These are phyloP conservation scores for Teratosphaeria viscida DNA, from an alignment of 2,329 filamentous ascomycete genomes.

Conservation along the genomic window DNA sequence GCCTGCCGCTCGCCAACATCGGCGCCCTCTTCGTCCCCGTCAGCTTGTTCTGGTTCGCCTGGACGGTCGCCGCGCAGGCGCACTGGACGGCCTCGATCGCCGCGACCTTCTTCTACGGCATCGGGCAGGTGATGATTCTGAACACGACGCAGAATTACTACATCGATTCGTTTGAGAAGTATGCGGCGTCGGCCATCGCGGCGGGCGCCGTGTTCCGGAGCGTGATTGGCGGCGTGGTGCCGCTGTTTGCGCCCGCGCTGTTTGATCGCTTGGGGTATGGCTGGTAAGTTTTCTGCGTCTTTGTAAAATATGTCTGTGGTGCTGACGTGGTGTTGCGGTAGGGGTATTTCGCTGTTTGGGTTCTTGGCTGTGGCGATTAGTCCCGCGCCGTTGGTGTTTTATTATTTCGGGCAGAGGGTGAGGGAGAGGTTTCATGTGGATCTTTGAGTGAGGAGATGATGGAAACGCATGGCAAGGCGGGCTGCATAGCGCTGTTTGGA, in stretches of 20 bases:
- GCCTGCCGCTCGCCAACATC: slow-evolving; percentile 37
- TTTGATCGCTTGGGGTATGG: slow-evolving; percentile 38
- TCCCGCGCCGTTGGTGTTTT: slow-evolving; percentile 42
- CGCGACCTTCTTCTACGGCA: slow-evolving; percentile 39
- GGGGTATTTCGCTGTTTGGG: slow-evolving; percentile 34
- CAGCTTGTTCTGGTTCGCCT: slow-evolving; percentile 35
- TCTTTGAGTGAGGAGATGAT: background rate
- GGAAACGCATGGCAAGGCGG: too few species aligned
- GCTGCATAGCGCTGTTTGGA: background rate
- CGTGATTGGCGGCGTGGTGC: slow-evolving; percentile 38
- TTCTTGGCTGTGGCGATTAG: slow-evolving; percentile 37
- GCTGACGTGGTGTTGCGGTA: slow-evolving; percentile 14
- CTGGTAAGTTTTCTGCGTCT: slow-evolving; percentile 21
- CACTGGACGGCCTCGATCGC: slow-evolving; percentile 34
- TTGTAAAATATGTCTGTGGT: background rate
- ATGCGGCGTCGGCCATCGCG: slow-evolving; percentile 41
- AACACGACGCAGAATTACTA: slow-evolving; percentile 47
- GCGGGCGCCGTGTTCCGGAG: slow-evolving; percentile 39
- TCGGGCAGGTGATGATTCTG: slow-evolving; percentile 44
- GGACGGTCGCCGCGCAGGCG: slow-evolving; percentile 31
- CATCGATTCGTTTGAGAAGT: slow-evolving; percentile 42
- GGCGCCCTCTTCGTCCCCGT: slow-evolving; percentile 34
- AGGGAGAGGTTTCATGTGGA: slow-evolving; percentile 31
- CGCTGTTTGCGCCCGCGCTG: slow-evolving; percentile 34
- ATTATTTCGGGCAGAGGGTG: slow-evolving; percentile 35